Base-by-base conservation (phyloP, 2,329 filamentous ascomycete genomes). In the Fusarium nurragi region DNA sequence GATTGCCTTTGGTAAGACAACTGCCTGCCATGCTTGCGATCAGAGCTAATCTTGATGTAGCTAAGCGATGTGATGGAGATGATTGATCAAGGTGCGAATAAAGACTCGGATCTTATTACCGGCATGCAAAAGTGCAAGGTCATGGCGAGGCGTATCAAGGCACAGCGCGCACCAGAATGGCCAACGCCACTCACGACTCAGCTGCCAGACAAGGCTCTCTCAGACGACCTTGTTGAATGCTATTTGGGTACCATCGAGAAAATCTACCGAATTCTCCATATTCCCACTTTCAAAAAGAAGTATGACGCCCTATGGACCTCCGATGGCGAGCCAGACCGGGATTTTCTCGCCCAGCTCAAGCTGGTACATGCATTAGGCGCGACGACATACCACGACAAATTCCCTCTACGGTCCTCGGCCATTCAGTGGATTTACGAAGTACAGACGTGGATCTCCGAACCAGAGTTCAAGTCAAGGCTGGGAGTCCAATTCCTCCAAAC, bases 341-440 rank as follows among this genome's bases (percentile, higher is more conserved):
- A 73, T 0, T 88, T 88, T 45, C 57, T 87, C 2, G 78, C 87
- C 14, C 85, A 85, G 41, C 62, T 88, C 4, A 87, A 88, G 64
- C 74, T 89, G 0, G 79, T 88, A 0, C 72, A 89, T 5, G 85
- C 87, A 0, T 81, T 89, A 18, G 87, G 86, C 1, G 80, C 84
- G 2, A 75, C 78, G 2, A 75, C 77, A 0, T 81, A 84, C 54
- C 83, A 88, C 48, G 78, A 83, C 0, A 59, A 73, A 0, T 87
- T 85, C 53, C 82, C 80, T 0, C 64, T 87, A 32, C 80, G 84
- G 8, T 48, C 74, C 7, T 77, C 78, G 0, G 86, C 86, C 1
- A 75, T 81, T n/a, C 77, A 74, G 25, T 89, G 86, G 86, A 74
- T 88, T 0, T 83, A 84, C 52, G 85, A 87, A 60, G 86, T 82